Percentiles rank a stretch among this genome's conserved stretches.
Conservation (phyloP, 2,329 filamentous ascomycete species). For the Zalaria obscura region DNA sequence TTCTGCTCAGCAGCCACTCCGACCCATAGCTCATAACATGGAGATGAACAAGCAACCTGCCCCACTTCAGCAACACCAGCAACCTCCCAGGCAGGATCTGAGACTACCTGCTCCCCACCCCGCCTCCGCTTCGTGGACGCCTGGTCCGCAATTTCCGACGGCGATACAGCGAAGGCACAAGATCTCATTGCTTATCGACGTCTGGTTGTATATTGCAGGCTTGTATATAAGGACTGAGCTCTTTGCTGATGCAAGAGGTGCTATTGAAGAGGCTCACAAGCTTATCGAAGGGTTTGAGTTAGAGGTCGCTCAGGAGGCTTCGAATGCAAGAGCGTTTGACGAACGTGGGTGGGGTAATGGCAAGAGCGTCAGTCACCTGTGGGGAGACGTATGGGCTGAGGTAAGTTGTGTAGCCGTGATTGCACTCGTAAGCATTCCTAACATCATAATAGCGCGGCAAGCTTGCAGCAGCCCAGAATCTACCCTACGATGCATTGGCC, state of each 20-base stretch:
- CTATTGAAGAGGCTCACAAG: conserved; percentile 67
- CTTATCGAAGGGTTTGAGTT: conserved; percentile 58
- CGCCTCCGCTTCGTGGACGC: conserved; percentile 16
- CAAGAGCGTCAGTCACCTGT: conserved; percentile 70
- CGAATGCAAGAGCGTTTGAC: conserved; percentile 47
- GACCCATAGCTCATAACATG: conserved; percentile 25
- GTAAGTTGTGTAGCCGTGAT: conserved; percentile 43
- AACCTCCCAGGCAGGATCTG: conserved; percentile 28
- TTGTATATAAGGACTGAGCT: conserved; percentile 75
- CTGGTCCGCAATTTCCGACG: conserved; percentile 35
- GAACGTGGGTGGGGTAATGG: conserved; percentile 62
- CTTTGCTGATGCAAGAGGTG: conserved; percentile 65
- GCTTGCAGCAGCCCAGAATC: conserved; percentile 46
- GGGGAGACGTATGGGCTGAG: conserved; percentile 72
- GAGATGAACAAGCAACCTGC: conserved; percentile 18
- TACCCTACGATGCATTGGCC: conserved; percentile 54
- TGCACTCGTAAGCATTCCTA: conserved; percentile 11
- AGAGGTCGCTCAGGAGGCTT: conserved; percentile 48
- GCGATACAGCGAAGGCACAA: conserved; percentile 40
- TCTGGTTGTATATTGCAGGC: conserved; percentile 83
- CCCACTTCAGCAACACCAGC: conserved; percentile 23
- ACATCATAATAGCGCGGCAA: conserved; percentile 44
- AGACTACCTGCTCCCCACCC: conserved; percentile 27
- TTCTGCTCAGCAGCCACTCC: conserved; percentile 18
- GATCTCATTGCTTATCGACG: conserved; percentile 50